Evolutionary conservation across 208 protist species (phyloP).

Genomic region (Crithidia mellificae): DNA sequence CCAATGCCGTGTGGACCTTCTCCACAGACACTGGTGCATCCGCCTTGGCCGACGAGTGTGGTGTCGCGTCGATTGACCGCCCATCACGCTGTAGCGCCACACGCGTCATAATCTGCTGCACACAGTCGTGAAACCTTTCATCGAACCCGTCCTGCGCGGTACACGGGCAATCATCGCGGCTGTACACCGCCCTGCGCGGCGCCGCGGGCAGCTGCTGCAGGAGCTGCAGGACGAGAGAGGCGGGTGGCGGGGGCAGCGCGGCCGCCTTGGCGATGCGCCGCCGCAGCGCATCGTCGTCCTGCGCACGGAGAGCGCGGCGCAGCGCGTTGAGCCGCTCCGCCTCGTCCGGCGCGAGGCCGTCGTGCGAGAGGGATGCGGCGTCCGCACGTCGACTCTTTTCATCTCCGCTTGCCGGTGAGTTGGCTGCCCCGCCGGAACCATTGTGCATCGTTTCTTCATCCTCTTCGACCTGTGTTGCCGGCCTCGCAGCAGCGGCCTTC

Average conservation of each 20-base stretch:
- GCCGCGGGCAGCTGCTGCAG: slow-evolving; percentile 25
- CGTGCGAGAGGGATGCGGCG: too few relatives aligned
- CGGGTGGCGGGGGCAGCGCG: slow-evolving; percentile 7
- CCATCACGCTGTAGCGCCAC: slow-evolving; percentile 39
- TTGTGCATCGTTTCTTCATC: neutral
- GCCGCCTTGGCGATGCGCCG: slow-evolving; percentile 13
- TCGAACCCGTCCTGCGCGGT: slow-evolving; percentile 44
- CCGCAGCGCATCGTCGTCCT: neutral
- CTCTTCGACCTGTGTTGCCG: neutral
- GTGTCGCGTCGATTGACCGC: slow-evolving; percentile 3
- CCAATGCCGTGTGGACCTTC: neutral
- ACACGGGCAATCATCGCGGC: slow-evolving; percentile 50
- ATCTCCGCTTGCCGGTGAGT: too few relatives aligned
- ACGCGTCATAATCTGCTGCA: slow-evolving; percentile 48
- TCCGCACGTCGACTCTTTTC: too few relatives aligned
- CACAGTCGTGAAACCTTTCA: slow-evolving; percentile 24
- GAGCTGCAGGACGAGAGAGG: slow-evolving; percentile 13
- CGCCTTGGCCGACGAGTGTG: too few relatives aligned
- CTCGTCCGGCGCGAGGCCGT: neutral
- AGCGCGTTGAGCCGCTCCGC: neutral
- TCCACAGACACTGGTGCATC: too few relatives aligned
- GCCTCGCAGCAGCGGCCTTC: neutral
- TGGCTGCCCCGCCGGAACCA: too few relatives aligned
- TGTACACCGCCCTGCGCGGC: slow-evolving; percentile 53
- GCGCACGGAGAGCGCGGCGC: neutral